A percentile compares a stretch with the other conserved stretches of the same genome.
Conservation (phyloP, 2,329 filamentous ascomycete genomes). For the Penicillium digitatum region DNA sequence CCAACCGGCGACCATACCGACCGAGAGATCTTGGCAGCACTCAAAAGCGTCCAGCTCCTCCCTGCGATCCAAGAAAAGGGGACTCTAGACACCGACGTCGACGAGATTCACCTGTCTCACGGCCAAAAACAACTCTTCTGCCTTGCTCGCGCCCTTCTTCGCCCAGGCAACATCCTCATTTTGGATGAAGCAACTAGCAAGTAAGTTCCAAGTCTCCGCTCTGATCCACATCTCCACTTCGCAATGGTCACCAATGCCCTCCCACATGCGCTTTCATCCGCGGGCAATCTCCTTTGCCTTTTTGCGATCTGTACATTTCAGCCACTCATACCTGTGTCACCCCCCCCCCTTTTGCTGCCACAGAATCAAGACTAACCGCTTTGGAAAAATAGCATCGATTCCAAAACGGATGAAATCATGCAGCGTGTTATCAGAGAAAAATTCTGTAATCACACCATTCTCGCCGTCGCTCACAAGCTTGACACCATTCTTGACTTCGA, state of each 20-base stretch:
- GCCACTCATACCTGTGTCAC: background rate
- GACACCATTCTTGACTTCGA: conserved; percentile 44
- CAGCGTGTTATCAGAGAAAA: conserved; percentile 53
- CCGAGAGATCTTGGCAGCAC: conserved; percentile 34
- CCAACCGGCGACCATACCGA: conserved; percentile 34
- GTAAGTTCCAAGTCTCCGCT: conserved; percentile 19
- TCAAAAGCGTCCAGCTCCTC: conserved; percentile 39
- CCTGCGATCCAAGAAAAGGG: conserved; percentile 39
- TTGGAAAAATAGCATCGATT: conserved; percentile 48
- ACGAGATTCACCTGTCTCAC: conserved; percentile 50
- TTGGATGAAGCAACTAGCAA: conserved; percentile 45
- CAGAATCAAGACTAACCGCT: conserved; percentile 7
- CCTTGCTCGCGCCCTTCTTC: conserved; percentile 57
- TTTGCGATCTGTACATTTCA: background rate
- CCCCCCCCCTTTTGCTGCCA: conserved; percentile 12
- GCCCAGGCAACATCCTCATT: conserved; percentile 43
- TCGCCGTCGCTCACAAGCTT: conserved; percentile 55
- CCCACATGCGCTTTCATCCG: background rate
- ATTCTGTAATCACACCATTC: conserved; percentile 57
- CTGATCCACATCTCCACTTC: conserved; percentile 2
- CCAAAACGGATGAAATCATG: conserved; percentile 55
- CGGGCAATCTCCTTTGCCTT: background rate
- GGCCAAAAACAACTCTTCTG: conserved; percentile 64
- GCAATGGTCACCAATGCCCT: background rate
- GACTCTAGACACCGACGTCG: conserved; percentile 43